Conservation (phyloP, 768 basidiomycete genomes). For the Pulveroboletus ravenelii region DNA sequence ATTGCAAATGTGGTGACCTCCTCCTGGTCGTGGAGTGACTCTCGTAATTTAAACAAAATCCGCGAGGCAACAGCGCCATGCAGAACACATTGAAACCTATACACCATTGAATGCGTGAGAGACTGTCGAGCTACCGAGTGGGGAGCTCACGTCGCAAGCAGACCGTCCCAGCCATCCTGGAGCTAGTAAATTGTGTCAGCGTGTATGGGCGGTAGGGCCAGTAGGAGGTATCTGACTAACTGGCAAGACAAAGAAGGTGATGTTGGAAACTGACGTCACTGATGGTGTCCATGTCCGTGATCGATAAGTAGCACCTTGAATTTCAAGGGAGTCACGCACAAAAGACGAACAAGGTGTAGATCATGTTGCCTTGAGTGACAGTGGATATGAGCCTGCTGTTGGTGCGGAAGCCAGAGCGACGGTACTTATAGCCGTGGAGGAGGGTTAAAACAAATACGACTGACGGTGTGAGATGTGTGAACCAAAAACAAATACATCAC, state of each 20-base stretch:
- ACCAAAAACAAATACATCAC: not conserved
- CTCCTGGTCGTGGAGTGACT: not conserved
- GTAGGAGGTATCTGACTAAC: not conserved
- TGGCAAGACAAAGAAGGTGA: slow-evolving; percentile 1
- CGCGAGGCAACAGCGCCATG: slow-evolving; percentile 9
- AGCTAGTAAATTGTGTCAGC: not conserved
- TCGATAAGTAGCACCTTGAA: not conserved
- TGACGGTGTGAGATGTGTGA: not conserved
- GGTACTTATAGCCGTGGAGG: not conserved
- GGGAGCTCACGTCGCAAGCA: not conserved
- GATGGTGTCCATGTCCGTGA: not conserved
- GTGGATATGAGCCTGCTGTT: not conserved
- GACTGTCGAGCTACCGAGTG: not conserved
- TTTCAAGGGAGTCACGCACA: not conserved
- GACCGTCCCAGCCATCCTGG: not conserved
- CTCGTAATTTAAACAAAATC: slow-evolving; percentile 8
- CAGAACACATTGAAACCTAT: slow-evolving; percentile 9
- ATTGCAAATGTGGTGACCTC: not conserved
- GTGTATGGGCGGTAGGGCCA: not conserved
- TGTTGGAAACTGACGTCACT: slow-evolving; percentile 1
- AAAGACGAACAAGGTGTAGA: slow-evolving; percentile 8
- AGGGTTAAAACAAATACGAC: slow-evolving; percentile 9
- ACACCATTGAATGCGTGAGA: not conserved
- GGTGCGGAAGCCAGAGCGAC: not conserved
- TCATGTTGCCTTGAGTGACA: slow-evolving; percentile 5